A percentile compares a stretch with the other conserved stretches of the same genome.
Conservation (phyloP, 2,329 filamentous ascomycete genomes). For the Aspergillus ruber region DNA sequence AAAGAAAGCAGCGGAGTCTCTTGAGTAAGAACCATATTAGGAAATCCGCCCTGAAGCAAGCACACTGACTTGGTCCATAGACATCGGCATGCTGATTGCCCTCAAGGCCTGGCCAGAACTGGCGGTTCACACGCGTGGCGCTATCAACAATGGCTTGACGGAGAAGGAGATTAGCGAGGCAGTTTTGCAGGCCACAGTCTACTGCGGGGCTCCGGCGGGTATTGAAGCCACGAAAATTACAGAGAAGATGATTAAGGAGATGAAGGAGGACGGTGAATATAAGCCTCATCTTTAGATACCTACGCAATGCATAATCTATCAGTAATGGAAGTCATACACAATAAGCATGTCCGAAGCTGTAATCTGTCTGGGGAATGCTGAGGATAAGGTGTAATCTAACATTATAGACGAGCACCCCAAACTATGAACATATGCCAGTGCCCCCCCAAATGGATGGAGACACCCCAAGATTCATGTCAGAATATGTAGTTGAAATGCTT, state of each 20-base stretch:
- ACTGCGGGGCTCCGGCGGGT: slow-evolving; percentile 50
- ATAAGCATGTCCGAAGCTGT: too few relatives aligned
- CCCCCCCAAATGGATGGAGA: too few relatives aligned
- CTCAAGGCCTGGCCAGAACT: slow-evolving; percentile 56
- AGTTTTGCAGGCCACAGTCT: slow-evolving; percentile 44
- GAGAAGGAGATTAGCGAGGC: slow-evolving; percentile 60
- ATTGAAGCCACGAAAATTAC: slow-evolving; percentile 50
- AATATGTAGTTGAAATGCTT: too few relatives aligned
- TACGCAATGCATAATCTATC: too few relatives aligned
- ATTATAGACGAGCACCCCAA: too few relatives aligned
- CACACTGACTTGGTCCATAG: too few relatives aligned
- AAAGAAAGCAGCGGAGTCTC: slow-evolving; percentile 55
- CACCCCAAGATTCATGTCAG: too few relatives aligned
- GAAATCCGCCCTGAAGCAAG: too few relatives aligned
- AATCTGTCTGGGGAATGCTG: too few relatives aligned
- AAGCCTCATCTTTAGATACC: not conserved
- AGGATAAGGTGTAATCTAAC: too few relatives aligned
- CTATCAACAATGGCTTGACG: slow-evolving; percentile 56
- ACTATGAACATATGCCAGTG: too few relatives aligned
- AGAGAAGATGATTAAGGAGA: slow-evolving; percentile 47
- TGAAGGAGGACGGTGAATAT: slow-evolving; percentile 41
- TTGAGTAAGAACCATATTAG: slow-evolving; percentile 31
- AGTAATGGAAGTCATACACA: too few relatives aligned
- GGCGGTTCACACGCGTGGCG: slow-evolving; percentile 56
- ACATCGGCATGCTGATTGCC: slow-evolving; percentile 60